Evolutionary conservation across 306 rosid genomes (phyloP).

Genomic region (Prunus persica): DNA sequence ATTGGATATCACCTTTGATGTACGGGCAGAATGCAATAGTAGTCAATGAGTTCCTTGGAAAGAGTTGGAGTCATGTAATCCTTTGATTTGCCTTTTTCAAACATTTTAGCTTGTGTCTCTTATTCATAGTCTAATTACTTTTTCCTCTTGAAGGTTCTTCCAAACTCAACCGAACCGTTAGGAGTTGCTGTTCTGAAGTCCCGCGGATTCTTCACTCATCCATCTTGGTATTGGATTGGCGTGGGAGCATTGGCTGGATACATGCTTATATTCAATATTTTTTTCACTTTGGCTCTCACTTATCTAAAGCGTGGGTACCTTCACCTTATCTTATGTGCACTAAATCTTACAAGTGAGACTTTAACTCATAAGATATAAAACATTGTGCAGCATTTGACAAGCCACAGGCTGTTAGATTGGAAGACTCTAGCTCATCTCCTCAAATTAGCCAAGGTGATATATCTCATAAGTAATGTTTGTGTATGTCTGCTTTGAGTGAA

Average conservation of each 20-base stretch:
- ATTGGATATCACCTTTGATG: slow-evolving; percentile 27
- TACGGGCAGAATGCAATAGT: slow-evolving; percentile 25
- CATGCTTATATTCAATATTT: slow-evolving; percentile 33
- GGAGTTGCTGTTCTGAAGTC: slow-evolving; percentile 43
- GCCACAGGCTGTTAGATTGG: slow-evolving; percentile 32
- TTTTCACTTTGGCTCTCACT: slow-evolving; percentile 37
- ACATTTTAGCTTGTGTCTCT: not conserved
- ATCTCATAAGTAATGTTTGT: not conserved
- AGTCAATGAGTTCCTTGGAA: slow-evolving; percentile 25
- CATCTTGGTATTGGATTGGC: slow-evolving; percentile 26
- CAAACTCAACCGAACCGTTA: slow-evolving; percentile 31
- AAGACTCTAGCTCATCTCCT: slow-evolving; percentile 27
- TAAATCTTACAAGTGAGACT: not conserved
- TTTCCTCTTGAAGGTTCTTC: slow-evolving; percentile 31
- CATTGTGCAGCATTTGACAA: slow-evolving; percentile 17
- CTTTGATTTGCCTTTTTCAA: not conserved
- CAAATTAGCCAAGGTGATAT: slow-evolving; percentile 38
- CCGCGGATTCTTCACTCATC: slow-evolving; percentile 41
- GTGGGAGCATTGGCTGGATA: slow-evolving; percentile 20
- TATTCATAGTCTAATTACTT: not conserved
- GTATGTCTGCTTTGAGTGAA: not conserved
- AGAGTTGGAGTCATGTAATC: slow-evolving; percentile 21
- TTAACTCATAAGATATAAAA: not conserved
- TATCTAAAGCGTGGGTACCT: slow-evolving; percentile 45
- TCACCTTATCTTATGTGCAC: not conserved